A percentile compares a stretch with the other conserved stretches of the same genome.
These are phyloP conservation scores for Talaromyces verruculosus DNA, from an alignment of 2,329 filamentous ascomycete species.

Conservation along the genomic window DNA sequence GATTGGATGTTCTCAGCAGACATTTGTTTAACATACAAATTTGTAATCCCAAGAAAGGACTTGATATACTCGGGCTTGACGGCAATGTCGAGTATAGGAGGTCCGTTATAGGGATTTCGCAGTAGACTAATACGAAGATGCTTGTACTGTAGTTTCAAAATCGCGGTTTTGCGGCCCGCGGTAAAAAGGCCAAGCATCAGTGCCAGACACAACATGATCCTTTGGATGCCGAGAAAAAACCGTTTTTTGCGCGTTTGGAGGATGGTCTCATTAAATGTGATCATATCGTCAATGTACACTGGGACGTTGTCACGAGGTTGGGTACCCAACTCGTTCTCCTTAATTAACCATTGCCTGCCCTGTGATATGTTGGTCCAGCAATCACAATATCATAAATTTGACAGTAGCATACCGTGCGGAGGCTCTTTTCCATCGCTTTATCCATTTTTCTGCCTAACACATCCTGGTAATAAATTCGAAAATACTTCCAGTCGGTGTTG, in stretches of 20 bases:
- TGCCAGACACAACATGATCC: conserved; percentile 25
- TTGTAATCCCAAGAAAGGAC: conserved; percentile 27
- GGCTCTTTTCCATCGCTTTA: too few species aligned
- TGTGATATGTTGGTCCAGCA: too few species aligned
- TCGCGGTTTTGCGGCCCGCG: conserved; percentile 24
- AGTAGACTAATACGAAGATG: conserved; percentile 26
- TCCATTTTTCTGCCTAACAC: too few species aligned
- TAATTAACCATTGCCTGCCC: too few species aligned
- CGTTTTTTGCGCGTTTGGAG: conserved; percentile 25
- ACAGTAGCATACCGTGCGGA: too few species aligned
- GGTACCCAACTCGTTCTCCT: too few species aligned
- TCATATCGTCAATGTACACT: too few species aligned
- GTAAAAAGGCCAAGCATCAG: conserved; percentile 27
- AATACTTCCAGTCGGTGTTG: too few species aligned
- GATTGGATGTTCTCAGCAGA: neutral
- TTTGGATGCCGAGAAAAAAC: conserved; percentile 27
- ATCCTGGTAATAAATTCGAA: too few species aligned
- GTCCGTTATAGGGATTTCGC: conserved; percentile 25
- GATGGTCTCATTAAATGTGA: conserved; percentile 24
- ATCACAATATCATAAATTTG: too few species aligned
- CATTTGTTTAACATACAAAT: conserved; percentile 24
- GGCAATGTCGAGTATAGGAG: conserved; percentile 25
- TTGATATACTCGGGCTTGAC: conserved; percentile 27
- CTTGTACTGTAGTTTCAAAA: conserved; percentile 27
- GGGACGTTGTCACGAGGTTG: too few species aligned